Evolutionary conservation across 148 eudicot species (phyloP), one percentile per base, ranked within the genome.

Genomic region (Suaeda aralocaspica): DNA sequence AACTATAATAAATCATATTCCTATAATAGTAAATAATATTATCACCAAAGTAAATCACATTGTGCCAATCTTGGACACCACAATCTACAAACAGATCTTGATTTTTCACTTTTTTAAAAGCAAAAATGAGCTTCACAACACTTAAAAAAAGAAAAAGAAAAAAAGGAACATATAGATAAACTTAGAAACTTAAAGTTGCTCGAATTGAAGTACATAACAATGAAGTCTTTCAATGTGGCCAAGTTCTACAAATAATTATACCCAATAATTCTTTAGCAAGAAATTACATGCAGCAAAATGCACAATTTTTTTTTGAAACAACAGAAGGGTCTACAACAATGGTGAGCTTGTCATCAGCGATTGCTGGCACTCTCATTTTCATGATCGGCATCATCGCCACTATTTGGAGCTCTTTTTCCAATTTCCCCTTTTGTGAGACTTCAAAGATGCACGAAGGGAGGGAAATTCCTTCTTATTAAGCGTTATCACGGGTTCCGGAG

Each of bases 381-480:
- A 31, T 13, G 30, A 21, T 49, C 30, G n/a, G 46, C 7, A 49
- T 5, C 19, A 49, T 2, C 41, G 19, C 16, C n/a, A 13, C 29
- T 51, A 34, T 55, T 48, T 48, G 29, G 21, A 31, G 9, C 28
- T 24, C 59, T 65, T 67, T 15, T 36, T 62, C 69, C 73, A 48
- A 31, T 51, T 45, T 5, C 21, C 28, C 72, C 12, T 69, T 70
- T 70, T 77, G 15, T 41, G 55, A 2, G 70, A 55, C 56, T 34
- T 67, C 64, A 57, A 26, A 26, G 62, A 51, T 21, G 55, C 26
- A 9, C 74, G 53, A 28, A 78, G 81, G 44, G 82, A 65, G 12
- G 84, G 82, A 34, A 82, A 78, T 41, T 82, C 84, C 63, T 75
- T 69, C 71, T 65, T 74, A 58, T 29, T 65, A 4, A 74, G 46